Percentiles rank a stretch among this genome's conserved stretches.
Conservation (phyloP, 2,329 filamentous ascomycete genomes). For the Monilinia fructicola region DNA sequence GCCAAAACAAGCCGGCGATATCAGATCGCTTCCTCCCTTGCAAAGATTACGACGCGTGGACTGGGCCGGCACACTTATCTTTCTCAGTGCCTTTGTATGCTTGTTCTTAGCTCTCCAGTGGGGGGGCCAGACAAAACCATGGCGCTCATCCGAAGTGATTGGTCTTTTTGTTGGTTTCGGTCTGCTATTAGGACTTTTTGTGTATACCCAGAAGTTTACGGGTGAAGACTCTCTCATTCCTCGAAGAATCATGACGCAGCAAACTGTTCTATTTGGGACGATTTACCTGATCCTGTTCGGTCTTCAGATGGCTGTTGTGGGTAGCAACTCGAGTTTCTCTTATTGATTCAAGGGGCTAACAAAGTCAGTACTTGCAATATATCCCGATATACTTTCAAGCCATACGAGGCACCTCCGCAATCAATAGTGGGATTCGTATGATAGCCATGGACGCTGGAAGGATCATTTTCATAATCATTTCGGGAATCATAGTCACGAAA, state of each 20-base stretch:
- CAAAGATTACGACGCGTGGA: conserved; percentile 47
- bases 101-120: conserved; percentile 54
- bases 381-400: conserved; percentile 12
- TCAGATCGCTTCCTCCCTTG: not conserved
- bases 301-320: conserved; percentile 3
- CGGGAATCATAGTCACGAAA: not conserved
- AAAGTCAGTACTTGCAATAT: not conserved
- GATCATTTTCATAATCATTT: not conserved
- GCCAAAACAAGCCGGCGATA: not conserved
- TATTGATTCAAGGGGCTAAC: not conserved
- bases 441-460: not conserved
- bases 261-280: conserved; percentile 2
- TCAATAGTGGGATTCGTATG: not conserved
- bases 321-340: not conserved
- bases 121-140: conserved; percentile 1
- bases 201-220: not conserved
- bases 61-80: conserved; percentile 54
- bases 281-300: not conserved
- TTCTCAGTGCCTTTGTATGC: conserved; percentile 53
- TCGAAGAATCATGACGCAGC: not conserved
- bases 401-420: not conserved
- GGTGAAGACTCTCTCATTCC: not conserved
- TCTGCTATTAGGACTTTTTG: conserved; percentile 33
- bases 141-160: conserved; percentile 38
- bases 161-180: conserved; percentile 37